A percentile compares a stretch with the other conserved stretches of the same genome.
Conservation (phyloP, 495 filamentous ascomycete species). For the Penicillium waksmanii region DNA sequence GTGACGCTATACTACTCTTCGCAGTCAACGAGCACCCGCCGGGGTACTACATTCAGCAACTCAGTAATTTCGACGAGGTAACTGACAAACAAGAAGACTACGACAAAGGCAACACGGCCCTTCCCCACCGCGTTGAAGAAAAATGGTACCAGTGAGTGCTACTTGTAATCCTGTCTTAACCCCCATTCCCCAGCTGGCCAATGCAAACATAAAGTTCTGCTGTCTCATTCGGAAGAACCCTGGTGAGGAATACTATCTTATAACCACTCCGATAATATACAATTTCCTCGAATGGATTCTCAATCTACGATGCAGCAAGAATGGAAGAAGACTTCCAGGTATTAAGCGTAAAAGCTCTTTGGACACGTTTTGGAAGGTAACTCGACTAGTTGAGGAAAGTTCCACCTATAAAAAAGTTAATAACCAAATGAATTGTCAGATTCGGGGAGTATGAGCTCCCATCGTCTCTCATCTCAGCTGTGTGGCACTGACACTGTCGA, state of each 20-base stretch:
- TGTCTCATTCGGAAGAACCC: constrained; percentile 8
- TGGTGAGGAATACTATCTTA: background rate
- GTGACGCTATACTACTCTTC: constrained; percentile 25
- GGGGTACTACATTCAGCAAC: constrained; percentile 41
- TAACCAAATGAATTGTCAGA: constrained; percentile 21
- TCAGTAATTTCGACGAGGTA: constrained; percentile 38
- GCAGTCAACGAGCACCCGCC: constrained; percentile 36
- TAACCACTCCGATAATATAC: constrained; percentile 15
- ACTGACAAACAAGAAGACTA: constrained; percentile 40
- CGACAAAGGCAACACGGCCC: constrained; percentile 30
- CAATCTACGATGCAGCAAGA: constrained; percentile 36
- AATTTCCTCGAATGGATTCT: constrained; percentile 26
- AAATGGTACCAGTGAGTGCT: constrained; percentile 22
- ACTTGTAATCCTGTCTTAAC: background rate
- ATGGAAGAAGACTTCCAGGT: constrained; percentile 29
- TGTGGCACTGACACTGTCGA: background rate
- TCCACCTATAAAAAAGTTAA: constrained; percentile 20
- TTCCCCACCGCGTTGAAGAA: constrained; percentile 31
- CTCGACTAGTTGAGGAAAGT: constrained; percentile 28
- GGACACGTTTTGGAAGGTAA: constrained; percentile 41
- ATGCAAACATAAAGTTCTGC: constrained; percentile 7
- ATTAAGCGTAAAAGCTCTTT: constrained; percentile 38
- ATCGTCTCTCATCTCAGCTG: constrained; percentile 5
- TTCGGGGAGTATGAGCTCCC: constrained; percentile 17
- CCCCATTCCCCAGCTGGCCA: background rate